Conservation (phyloP, 805 yeast species). For the Metschnikowia orientalis region DNA sequence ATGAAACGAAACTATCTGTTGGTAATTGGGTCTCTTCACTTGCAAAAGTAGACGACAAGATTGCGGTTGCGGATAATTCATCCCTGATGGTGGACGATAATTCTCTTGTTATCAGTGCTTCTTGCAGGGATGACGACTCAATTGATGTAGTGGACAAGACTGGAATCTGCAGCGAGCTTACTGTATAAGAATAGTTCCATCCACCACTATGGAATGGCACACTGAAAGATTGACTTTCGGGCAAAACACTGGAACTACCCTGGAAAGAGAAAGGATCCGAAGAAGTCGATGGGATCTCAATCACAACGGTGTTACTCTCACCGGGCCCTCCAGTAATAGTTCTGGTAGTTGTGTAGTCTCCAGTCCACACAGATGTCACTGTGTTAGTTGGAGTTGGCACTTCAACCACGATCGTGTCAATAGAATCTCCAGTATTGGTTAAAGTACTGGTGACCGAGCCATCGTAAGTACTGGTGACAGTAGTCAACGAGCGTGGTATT, state of each 20-base stretch:
- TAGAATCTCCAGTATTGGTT: slow-evolving; percentile 7
- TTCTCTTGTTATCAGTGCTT: no score
- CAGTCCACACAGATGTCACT: slow-evolving; percentile 2
- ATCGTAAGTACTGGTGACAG: slow-evolving; percentile 7
- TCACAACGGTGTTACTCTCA: slow-evolving; percentile 5
- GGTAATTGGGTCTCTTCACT: no score
- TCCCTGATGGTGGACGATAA: no score
- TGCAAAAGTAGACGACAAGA: no score
- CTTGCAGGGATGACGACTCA: no score
- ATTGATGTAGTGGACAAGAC: no score
- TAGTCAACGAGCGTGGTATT: slow-evolving; percentile 5
- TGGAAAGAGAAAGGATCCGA: slow-evolving; percentile 6
- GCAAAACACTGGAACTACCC: background rate
- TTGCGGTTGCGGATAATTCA: no score
- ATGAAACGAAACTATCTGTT: no score
- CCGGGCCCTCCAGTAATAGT: slow-evolving; percentile 1
- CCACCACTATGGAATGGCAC: slow-evolving; percentile 2
- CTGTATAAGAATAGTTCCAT: slow-evolving; percentile 1
- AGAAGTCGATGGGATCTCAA: slow-evolving; percentile 9
- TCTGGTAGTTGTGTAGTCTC: background rate
- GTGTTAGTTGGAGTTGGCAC: slow-evolving; percentile 17
- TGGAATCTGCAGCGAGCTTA: no score
- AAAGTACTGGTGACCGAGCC: slow-evolving; percentile 2
- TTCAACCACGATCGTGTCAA: slow-evolving; percentile 10
- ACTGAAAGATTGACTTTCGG: slow-evolving; percentile 9